Base-by-base conservation (phyloP, 257 asterid genomes). In the Henckelia pumila region DNA sequence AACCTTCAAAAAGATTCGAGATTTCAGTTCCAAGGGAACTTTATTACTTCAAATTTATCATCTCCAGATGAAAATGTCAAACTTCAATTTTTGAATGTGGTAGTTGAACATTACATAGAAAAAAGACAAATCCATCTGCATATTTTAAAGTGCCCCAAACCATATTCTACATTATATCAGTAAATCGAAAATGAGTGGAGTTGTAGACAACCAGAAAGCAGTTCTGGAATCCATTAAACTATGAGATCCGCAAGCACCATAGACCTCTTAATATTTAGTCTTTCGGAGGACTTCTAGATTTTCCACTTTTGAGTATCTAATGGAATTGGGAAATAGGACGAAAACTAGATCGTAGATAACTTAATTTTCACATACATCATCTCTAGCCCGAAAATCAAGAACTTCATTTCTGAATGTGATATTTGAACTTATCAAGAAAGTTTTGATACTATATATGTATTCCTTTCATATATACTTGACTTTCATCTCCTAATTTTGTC, bases 391-490 rank as follows among this genome's bases (percentile, higher is more conserved):
- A 55, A 32, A 22, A 67, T 17, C 14, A 57, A 8, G 5, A 26
- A 55, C 6, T 17, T 13, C n/a, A 21, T 35, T 13, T 33, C 26
- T 19, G 17, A 20, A 57, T 33, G 37, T 35, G 16, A 1, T 9
- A 69, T 14, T 44, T 69, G 74, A 19, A 57, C 26, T 33, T 37
- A 37, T 19, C 26, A 67, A 25, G 37, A 29, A 44, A 68, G 17
- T 13, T 1, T 17, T 17, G 55, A 4, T 47, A 17, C 3, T 4
- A 40, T 16, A 6, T 4, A 40, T 16, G 7, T 23, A 22, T 14
- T 14, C 68, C 29, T 2, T 64, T 16, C 28, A 10, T 24, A 20
- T 26, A n/a, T 16, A 64, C 22, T 14, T 29, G 4, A 1, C 28
- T 56, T 26, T 33, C 20, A 24, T 47, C 28, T 8, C 22, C 8